A percentile compares a stretch with the other conserved stretches of the same genome.
phyloP scores from a whole-genome alignment of 108 stramenopile species.

The Schizochytrium sp. region DNA sequence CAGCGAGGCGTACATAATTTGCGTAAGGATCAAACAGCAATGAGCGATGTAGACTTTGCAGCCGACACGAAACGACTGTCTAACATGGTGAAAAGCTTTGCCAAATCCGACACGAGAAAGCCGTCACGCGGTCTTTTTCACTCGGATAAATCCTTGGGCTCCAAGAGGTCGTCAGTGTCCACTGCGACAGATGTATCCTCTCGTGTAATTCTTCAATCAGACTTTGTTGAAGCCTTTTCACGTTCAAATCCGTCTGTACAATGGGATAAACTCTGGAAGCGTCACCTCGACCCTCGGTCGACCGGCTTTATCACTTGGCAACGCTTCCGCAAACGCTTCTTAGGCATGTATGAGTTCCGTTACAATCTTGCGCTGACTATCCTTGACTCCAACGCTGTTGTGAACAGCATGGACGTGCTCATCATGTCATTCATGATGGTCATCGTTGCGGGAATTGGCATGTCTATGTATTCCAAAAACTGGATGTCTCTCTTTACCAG shows the following conservation, averaged over 20 bases:
- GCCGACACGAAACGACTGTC: background rate
- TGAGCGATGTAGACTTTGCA: slow-evolving; percentile 11
- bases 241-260: background rate
- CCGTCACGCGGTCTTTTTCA: background rate
- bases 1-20: background rate
- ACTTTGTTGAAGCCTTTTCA: slow-evolving; percentile 18
- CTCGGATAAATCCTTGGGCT: background rate
- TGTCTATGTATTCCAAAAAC: slow-evolving; percentile 14
- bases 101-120: background rate
- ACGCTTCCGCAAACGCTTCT: slow-evolving; percentile 26
- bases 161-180: background rate
- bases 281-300: background rate
- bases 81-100: background rate
- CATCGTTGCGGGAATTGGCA: slow-evolving; percentile 36
- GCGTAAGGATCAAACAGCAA: background rate
- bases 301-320: slow-evolving; percentile 29
- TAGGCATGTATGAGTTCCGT: slow-evolving; percentile 1
- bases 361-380: slow-evolving; percentile 27
- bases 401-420: slow-evolving; percentile 39
- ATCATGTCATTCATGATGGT: background rate
- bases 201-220: background rate
- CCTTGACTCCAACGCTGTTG: slow-evolving; percentile 21
- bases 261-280: slow-evolving; percentile 24
- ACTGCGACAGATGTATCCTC: background rate
- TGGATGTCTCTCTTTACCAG: background rate